Percentiles rank a stretch among this genome's conserved stretches.
Conservation (phyloP, 1,284 basidiomycete genomes). For the Tilletia horrida region DNA sequence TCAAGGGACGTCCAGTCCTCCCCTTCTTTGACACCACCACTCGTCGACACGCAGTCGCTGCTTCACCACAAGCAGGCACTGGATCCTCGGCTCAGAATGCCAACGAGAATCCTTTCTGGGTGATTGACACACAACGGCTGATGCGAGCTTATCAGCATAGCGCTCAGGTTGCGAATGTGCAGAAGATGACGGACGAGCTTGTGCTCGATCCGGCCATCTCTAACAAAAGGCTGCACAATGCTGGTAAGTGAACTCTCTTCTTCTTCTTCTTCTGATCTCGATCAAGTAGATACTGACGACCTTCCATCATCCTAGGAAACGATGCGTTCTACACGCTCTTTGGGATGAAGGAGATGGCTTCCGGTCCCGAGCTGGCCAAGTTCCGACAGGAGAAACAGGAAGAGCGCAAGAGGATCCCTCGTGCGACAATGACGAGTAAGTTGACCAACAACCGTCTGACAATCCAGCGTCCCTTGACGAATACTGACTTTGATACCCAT, state of each 20-base stretch:
- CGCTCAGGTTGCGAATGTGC: not conserved
- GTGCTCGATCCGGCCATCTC: not conserved
- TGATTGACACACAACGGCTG: constrained; percentile 6
- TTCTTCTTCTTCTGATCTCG: not conserved
- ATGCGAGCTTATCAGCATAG: not conserved
- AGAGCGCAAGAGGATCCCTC: not conserved
- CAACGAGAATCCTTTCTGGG: not conserved
- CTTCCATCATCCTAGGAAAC: not conserved
- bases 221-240: constrained; percentile 12
- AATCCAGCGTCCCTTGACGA: too few species aligned
- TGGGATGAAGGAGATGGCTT: not conserved
- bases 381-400: constrained; percentile 1
- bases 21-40: constrained; percentile 4
- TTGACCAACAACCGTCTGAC: too few species aligned
- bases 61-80: not conserved
- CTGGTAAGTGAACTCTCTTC: not conserved
- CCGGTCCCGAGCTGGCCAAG: not conserved
- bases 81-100: not conserved
- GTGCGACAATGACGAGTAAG: not conserved
- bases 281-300: not conserved
- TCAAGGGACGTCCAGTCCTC: not conserved
- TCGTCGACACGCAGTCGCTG: not conserved
- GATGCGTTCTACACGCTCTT: constrained; percentile 10
- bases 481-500: too few species aligned
- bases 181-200: not conserved